A percentile compares a stretch with the other conserved stretches of the same genome.
These are phyloP conservation scores for Amoebophrya sp. DNA, from an alignment of 169 alveolate species.

Conservation along the genomic window DNA sequence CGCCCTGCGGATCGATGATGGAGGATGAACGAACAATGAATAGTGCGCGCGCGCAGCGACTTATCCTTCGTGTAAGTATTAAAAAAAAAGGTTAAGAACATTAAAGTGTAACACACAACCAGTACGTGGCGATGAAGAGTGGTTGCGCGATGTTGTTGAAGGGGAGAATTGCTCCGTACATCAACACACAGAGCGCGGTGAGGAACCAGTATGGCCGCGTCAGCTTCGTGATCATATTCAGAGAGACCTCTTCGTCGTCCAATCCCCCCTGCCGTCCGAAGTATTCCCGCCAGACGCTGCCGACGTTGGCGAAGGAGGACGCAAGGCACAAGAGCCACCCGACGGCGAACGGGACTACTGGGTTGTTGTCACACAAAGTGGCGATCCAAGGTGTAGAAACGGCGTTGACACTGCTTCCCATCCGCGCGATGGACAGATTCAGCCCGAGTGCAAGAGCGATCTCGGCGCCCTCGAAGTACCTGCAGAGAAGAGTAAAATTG, in stretches of 20 bases:
- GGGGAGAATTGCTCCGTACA: neutral
- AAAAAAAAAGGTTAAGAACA: too few species aligned
- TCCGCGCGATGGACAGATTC: neutral
- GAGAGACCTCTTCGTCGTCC: neutral
- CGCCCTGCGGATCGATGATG: neutral
- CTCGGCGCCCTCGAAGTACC: neutral
- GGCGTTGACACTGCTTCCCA: neutral
- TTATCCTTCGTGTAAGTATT: too few species aligned
- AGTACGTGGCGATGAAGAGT: neutral
- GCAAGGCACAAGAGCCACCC: neutral
- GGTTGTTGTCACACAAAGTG: neutral
- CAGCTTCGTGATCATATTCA: neutral
- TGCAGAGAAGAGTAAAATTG: too few species aligned
- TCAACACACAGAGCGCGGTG: neutral
- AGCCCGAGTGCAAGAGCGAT: neutral
- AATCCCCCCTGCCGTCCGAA: neutral
- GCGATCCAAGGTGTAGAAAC: neutral
- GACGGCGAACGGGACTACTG: neutral
- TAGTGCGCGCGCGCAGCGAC: too few species aligned
- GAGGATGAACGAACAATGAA: too few species aligned
- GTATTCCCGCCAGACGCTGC: neutral
- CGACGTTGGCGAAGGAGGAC: neutral
- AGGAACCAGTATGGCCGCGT: neutral
- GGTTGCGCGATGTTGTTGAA: constrained; percentile 2
- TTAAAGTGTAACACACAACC: too few species aligned